Percentiles rank a stretch among this genome's conserved stretches.
Evolutionary conservation across 495 filamentous ascomycete genomes (phyloP).

Genomic region (Aspergillus taichungensis): DNA sequence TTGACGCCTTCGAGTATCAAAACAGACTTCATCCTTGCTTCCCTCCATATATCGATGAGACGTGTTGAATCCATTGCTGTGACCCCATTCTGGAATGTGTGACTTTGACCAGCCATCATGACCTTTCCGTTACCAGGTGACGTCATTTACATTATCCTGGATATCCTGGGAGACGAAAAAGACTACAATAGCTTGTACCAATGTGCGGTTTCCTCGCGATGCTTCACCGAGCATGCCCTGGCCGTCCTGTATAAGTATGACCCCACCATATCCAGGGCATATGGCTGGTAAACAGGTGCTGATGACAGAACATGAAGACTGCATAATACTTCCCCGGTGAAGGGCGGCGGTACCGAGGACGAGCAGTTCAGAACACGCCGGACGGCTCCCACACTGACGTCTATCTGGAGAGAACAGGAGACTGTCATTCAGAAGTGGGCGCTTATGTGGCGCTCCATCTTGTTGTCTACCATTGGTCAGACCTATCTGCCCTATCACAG

Average conservation of each 20-base stretch:
- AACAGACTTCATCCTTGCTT: too few species aligned
- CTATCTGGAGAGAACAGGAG: constrained; percentile 7
- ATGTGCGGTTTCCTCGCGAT: constrained; percentile 19
- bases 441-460: constrained; percentile 59
- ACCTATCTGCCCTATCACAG: constrained; percentile 62
- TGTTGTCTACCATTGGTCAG: constrained; percentile 53
- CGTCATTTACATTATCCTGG: constrained; percentile 20
- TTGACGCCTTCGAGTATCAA: too few species aligned
- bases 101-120: constrained; percentile 7
- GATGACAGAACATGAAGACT: constrained; percentile 13
- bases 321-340: constrained; percentile 31
- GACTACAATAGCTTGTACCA: constrained; percentile 22
- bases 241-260: constrained; percentile 54
- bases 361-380: constrained; percentile 20
- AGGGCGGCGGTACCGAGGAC: constrained; percentile 29
- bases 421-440: constrained; percentile 40
- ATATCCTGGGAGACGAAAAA: constrained; percentile 18
- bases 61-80: neutral
- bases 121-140: constrained; percentile 14
- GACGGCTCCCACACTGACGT: constrained; percentile 3
- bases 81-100: neutral
- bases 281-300: neutral
- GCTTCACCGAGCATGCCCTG: constrained; percentile 47
- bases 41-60: neutral
- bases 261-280: neutral